phyloP scores from a whole-genome alignment of 768 basidiomycete genomes.

The Lentinula detonsa region DNA sequence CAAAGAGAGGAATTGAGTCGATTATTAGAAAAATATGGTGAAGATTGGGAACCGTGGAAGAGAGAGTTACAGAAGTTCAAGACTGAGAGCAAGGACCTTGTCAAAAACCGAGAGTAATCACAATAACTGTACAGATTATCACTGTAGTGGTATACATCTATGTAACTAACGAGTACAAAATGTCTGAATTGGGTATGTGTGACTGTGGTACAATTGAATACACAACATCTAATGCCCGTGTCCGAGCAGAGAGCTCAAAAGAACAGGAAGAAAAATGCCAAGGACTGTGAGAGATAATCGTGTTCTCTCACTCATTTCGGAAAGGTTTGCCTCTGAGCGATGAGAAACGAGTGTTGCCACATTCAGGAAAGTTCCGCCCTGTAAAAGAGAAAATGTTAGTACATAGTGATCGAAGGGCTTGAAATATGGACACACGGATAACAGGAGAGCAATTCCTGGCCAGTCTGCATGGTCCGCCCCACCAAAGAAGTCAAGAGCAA shows the following conservation, averaged over 20 bases:
- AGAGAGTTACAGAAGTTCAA: slow-evolving; percentile 73
- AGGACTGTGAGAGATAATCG: slow-evolving; percentile 49
- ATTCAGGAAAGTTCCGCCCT: slow-evolving; percentile 94
- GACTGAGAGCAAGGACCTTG: slow-evolving; percentile 61
- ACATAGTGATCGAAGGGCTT: not conserved
- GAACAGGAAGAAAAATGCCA: slow-evolving; percentile 71
- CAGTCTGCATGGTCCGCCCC: slow-evolving; percentile 39
- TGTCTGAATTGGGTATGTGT: not conserved
- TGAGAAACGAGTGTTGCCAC: slow-evolving; percentile 81
- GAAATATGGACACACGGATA: slow-evolving; percentile 59
- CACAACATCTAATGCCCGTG: slow-evolving; percentile 42
- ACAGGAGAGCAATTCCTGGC: slow-evolving; percentile 73
- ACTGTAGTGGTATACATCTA: not conserved
- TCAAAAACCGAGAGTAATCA: slow-evolving; percentile 8
- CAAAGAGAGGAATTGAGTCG: slow-evolving; percentile 73
- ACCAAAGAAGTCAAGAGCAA: slow-evolving; percentile 52
- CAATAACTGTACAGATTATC: not conserved
- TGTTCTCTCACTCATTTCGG: slow-evolving; percentile 35
- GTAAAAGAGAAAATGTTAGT: not conserved
- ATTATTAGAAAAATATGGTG: slow-evolving; percentile 80
- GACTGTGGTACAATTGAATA: slow-evolving; percentile 1
- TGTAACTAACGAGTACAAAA: not conserved
- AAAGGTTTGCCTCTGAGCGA: slow-evolving; percentile 33
- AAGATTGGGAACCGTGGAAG: slow-evolving; percentile 83
- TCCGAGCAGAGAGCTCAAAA: slow-evolving; percentile 53